These are phyloP conservation scores for Collybiopsis confluens DNA, from an alignment of 768 basidiomycete genomes.

Conservation along the genomic window DNA sequence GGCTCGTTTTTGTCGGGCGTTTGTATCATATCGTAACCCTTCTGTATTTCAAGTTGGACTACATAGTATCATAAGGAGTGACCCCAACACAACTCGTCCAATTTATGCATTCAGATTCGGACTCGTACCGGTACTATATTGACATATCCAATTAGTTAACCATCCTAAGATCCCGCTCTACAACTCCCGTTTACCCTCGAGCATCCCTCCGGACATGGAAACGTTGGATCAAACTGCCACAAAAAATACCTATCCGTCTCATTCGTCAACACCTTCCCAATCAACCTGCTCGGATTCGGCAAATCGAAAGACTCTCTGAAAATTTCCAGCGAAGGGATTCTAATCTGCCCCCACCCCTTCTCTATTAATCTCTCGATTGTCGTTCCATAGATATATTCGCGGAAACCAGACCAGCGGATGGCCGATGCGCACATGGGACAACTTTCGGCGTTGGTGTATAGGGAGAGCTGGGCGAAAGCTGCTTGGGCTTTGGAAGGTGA, in stretches of 20 bases:
- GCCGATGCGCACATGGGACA: constrained; percentile 18
- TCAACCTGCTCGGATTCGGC: constrained; percentile 7
- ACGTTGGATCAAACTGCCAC: constrained; percentile 16
- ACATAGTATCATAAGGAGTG: too few species aligned
- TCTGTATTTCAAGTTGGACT: too few species aligned
- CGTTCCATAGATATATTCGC: constrained; percentile 17
- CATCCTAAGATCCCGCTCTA: too few species aligned
- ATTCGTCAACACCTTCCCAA: constrained; percentile 16
- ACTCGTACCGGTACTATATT: too few species aligned
- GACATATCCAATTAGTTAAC: too few species aligned
- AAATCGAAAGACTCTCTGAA: constrained; percentile 14
- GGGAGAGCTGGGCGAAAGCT: constrained; percentile 9
- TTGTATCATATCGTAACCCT: too few species aligned
- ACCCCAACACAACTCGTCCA: too few species aligned
- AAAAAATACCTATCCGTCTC: constrained; percentile 14
- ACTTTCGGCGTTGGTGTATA: constrained; percentile 14
- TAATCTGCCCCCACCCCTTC: constrained; percentile 16
- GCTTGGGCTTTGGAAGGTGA: constrained; percentile 10
- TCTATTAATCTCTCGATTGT: constrained; percentile 12
- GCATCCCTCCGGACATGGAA: constrained; percentile 14
- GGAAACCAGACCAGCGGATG: constrained; percentile 15
- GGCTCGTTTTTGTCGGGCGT: too few species aligned
- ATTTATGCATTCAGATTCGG: too few species aligned
- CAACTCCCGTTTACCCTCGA: constrained; percentile 2
- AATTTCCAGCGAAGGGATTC: constrained; percentile 11